Conservation (phyloP, 225 moss, liverwort and hornwort species). For the Pseudoscleropodium purum region DNA sequence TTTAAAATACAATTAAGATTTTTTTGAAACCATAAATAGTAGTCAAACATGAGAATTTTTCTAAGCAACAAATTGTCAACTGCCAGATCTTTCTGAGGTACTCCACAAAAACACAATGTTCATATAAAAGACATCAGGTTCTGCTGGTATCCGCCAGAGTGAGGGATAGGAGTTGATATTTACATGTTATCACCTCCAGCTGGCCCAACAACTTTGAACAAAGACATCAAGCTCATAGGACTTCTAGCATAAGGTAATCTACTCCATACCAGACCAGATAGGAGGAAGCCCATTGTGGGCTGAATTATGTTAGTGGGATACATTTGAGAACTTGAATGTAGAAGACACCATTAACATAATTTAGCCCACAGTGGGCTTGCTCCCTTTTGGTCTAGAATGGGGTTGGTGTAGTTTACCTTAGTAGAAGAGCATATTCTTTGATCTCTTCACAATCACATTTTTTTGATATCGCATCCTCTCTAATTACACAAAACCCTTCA, state of each 20-base stretch:
- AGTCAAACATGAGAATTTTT: too few relatives aligned
- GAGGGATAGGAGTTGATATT: background rate
- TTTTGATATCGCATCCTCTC: background rate
- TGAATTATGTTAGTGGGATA: too few relatives aligned
- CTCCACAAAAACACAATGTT: background rate
- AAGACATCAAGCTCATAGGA: constrained; percentile 39
- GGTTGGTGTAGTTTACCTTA: too few relatives aligned
- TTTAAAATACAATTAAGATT: too few relatives aligned
- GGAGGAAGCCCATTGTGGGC: too few relatives aligned
- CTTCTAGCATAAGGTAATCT: too few relatives aligned
- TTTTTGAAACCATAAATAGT: too few relatives aligned
- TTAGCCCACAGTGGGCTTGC: too few relatives aligned
- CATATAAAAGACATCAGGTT: background rate
- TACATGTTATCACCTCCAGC: constrained; percentile 72
- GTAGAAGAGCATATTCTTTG: background rate
- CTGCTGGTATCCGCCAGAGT: background rate
- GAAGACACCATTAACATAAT: too few relatives aligned
- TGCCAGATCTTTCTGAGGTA: background rate
- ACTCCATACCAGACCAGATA: too few relatives aligned
- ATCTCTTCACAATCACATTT: background rate
- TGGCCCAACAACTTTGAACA: constrained; percentile 71
- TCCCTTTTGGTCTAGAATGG: too few relatives aligned
- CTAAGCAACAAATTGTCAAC: background rate
- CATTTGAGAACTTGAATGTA: too few relatives aligned
- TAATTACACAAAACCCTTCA: background rate